phyloP scores from a whole-genome alignment of 257 asterid species.

The Linderniella brevidens region DNA sequence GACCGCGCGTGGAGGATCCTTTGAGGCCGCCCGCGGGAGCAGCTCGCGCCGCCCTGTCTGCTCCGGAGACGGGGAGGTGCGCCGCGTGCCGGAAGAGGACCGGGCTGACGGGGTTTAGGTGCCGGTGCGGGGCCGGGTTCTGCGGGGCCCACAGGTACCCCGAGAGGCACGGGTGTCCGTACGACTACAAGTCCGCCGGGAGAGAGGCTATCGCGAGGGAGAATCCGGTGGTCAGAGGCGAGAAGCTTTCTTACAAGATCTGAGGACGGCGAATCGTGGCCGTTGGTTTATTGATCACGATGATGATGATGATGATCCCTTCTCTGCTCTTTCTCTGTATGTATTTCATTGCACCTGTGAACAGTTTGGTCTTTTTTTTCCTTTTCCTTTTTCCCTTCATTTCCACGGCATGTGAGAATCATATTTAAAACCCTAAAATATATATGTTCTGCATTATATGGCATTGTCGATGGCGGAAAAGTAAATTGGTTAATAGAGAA shows the following conservation, averaged over 20 bases:
- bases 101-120: constrained; percentile 30
- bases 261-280: constrained; percentile 6
- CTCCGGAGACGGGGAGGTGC: constrained; percentile 17
- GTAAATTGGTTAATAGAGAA: too few relatives aligned
- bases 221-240: constrained; percentile 25
- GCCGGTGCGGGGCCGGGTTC: constrained; percentile 35
- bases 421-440: too few relatives aligned
- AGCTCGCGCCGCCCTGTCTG: neutral
- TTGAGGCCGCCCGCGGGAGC: neutral
- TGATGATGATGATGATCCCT: too few relatives aligned
- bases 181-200: constrained; percentile 28
- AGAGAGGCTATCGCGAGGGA: constrained; percentile 27
- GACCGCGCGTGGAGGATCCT: neutral
- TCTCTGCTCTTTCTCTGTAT: too few relatives aligned
- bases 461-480: too few relatives aligned
- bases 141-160: constrained; percentile 39
- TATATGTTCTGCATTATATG: too few relatives aligned
- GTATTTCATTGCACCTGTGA: too few relatives aligned
- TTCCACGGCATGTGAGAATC: too few relatives aligned
- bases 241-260: constrained; percentile 25
- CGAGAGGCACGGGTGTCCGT: constrained; percentile 27
- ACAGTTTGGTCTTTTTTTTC: too few relatives aligned
- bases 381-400: too few relatives aligned
- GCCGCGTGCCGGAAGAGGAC: constrained; percentile 22
- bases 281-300: too few relatives aligned